A percentile compares a stretch with the other conserved stretches of the same genome.
Conservation (phyloP, 345 rosid genomes). For the Gossypium herbaceum region DNA sequence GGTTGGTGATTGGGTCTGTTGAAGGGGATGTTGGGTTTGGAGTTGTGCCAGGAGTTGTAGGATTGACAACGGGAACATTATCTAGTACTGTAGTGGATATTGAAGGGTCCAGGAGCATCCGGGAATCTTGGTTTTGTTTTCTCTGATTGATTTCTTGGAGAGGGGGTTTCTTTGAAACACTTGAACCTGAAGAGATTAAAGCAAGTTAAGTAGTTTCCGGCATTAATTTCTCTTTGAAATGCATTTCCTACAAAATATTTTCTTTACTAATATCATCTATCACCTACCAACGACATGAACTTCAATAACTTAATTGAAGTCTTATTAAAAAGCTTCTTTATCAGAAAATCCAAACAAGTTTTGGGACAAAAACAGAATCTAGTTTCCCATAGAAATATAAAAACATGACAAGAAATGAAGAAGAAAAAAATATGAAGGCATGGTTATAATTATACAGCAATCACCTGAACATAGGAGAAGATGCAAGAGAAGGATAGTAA, state of each 20-base stretch:
- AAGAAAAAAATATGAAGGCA: neutral
- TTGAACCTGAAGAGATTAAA: conserved; percentile 45
- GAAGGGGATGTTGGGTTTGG: conserved; percentile 43
- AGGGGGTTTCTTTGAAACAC: conserved; percentile 35
- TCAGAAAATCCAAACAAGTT: neutral
- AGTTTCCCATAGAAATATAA: neutral
- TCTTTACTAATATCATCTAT: too few relatives aligned
- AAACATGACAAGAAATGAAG: neutral
- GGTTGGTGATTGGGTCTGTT: neutral
- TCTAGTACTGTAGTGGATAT: conserved; percentile 30
- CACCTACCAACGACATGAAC: too few relatives aligned
- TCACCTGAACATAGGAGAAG: conserved; percentile 73
- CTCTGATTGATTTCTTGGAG: conserved; percentile 27
- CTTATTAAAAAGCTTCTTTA: too few relatives aligned
- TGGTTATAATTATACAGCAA: neutral
- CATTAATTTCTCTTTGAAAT: too few relatives aligned
- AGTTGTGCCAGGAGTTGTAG: conserved; percentile 55
- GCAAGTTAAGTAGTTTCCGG: neutral
- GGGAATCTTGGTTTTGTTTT: conserved; percentile 24
- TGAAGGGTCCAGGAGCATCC: conserved; percentile 27
- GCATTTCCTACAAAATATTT: too few relatives aligned
- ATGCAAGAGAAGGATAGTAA: conserved; percentile 40
- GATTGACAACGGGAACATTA: conserved; percentile 63
- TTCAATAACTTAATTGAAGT: too few relatives aligned
- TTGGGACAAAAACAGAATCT: neutral